Evolutionary conservation across 225 moss, liverwort and hornwort genomes (phyloP).

Genomic region (Climacium dendroides): DNA sequence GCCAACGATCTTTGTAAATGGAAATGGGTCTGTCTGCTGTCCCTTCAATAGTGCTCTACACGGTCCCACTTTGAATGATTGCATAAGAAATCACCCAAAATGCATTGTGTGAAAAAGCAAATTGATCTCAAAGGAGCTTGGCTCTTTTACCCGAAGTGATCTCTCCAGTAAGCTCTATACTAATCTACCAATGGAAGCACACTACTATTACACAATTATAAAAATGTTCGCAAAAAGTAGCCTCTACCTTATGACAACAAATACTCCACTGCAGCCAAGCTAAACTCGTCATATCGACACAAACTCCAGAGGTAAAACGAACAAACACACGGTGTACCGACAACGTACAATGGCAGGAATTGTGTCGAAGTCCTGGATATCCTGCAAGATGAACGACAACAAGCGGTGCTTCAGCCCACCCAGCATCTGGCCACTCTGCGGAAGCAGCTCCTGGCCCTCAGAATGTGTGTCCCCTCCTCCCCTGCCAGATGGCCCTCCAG

Average conservation of each 20-base stretch:
- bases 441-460: not conserved
- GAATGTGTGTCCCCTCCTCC: not conserved
- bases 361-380: constrained; percentile 22
- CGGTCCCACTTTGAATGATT: not conserved
- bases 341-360: constrained; percentile 28
- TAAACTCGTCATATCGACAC: not conserved
- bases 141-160: not conserved
- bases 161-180: not conserved
- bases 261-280: not conserved
- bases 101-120: not conserved
- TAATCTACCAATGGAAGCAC: not conserved
- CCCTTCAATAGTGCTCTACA: not conserved
- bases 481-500: not conserved
- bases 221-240: not conserved
- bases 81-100: not conserved
- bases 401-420: constrained; percentile 81
- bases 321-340: not conserved
- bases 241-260: not conserved
- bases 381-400: constrained; percentile 69
- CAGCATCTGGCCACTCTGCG: constrained; percentile 20
- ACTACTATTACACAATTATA: not conserved
- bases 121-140: not conserved
- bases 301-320: not conserved
- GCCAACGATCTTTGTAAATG: not conserved
- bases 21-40: not conserved